Evolutionary conservation across 495 filamentous ascomycete species (phyloP), one percentile per base, ranked within the genome.

Genomic region (Penicillium maclennaniae): DNA sequence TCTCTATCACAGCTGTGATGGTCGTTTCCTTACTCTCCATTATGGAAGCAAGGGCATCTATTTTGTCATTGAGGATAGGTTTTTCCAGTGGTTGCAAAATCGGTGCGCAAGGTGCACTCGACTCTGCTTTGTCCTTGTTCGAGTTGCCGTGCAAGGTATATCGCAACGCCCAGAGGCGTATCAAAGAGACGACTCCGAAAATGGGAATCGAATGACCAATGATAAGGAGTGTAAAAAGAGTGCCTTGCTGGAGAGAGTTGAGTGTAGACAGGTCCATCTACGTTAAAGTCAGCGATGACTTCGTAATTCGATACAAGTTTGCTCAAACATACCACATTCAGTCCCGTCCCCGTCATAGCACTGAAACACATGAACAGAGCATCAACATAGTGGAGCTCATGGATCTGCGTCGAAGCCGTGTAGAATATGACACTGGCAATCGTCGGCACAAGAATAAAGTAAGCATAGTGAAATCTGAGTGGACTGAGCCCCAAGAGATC

Each of bases 301-400:
- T 27, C 12, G 14, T 19, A 26, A 17, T 27, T 9, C 8, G 52
- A 21, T 34, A 34, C 16, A 8, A 17, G 1, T 10, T 21, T 47
- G 20, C 45, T 4, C 16, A 49, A 37, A 68, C 81, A 68, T 64
- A 84, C 78, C 20, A 83, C 87, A 48, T 85, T 88, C 20, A 91
- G 69, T 0, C 87, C 87, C 25, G 91, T 84, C 46, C 84, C 77
- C 10, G 88, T 92, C 80, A 92, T 91, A 25, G 89, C 88, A 57
- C 82, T 87, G 47, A 87, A 81, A 43, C 80, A 78, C 41, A 93
- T 72, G 63, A 92, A 96, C 17, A 95, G 72, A 21, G 83, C 79
- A 65, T 95, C 87, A 15, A 79, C 79, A 72, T 89, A 95, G 52
- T 74, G 76, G 56, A 95, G 78, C 56, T 78, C 84, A 27, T 71